Evolutionary conservation across 2,329 filamentous ascomycete species (phyloP).

Genomic region (Incumbomyces lentus): DNA sequence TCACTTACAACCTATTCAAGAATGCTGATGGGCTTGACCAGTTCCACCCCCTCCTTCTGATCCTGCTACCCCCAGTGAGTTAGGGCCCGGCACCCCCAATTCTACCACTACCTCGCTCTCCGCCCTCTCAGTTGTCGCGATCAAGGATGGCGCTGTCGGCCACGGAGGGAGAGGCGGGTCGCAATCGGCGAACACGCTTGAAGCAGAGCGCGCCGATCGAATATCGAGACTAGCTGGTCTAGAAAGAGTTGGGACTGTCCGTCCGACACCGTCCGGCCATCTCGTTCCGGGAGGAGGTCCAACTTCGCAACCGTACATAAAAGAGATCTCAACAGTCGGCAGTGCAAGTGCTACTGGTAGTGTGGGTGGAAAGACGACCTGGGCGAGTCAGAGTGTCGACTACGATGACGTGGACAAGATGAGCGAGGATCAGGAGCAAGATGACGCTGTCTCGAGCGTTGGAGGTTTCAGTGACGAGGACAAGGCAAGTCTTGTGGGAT

Average conservation of each 20-base stretch:
- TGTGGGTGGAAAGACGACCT: constrained; percentile 54
- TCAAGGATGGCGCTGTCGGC: constrained; percentile 91
- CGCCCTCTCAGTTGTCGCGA: constrained; percentile 82
- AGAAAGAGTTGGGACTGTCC: constrained; percentile 71
- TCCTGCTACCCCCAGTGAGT: constrained; percentile 76
- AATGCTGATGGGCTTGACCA: constrained; percentile 54
- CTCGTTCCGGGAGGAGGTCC: constrained; percentile 27
- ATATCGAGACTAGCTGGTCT: constrained; percentile 92
- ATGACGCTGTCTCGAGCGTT: constrained; percentile 51
- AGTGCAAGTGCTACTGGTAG: constrained; percentile 80
- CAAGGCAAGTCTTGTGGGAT: constrained; percentile 74
- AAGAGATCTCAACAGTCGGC: constrained; percentile 82
- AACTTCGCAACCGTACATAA: constrained; percentile 33
- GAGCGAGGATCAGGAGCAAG: constrained; percentile 53
- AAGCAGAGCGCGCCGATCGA: constrained; percentile 86
- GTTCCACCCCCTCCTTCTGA: constrained; percentile 73
- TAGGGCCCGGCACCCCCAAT: constrained; percentile 83
- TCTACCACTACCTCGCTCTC: constrained; percentile 87
- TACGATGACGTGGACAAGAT: constrained; percentile 44
- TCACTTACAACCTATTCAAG: not conserved
- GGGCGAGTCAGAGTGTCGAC: constrained; percentile 54
- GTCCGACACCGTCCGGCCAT: constrained; percentile 34
- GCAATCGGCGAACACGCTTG: constrained; percentile 61
- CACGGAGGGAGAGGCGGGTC: constrained; percentile 50
- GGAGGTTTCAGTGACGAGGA: constrained; percentile 81